Base-by-base conservation (phyloP, 164 flowering plant species). In the Liquidambar formosana region DNA sequence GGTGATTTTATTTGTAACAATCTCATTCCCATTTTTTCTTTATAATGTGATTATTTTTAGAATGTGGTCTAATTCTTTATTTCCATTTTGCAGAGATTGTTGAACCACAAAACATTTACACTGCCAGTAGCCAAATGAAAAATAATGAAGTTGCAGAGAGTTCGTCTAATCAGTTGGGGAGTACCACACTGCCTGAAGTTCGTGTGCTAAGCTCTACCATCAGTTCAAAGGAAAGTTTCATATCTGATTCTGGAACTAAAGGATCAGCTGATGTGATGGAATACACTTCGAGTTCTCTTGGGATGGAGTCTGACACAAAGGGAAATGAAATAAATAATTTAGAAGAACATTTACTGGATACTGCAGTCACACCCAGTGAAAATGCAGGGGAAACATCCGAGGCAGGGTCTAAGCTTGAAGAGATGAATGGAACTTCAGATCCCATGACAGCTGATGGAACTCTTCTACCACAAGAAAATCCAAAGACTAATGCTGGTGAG, bases 41-140 rank as follows among this genome's bases (percentile, higher is more conserved):
- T 25, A 22, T 18, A 45, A 15, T 15, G 6, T 43, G 43, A 10
- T 13, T 61, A 47, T 10, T 62, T 23, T 41, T 51, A 16, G 58
- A 60, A 27, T 38, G 27, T 44, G 19, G 48, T 18, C 13, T 47
- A 33, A 33, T 33, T n/a, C n/a, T n/a, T n/a, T n/a, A 21, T 65
- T 45, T 45, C 14, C n/a, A 21, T 28, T 57, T 13, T n/a, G 71
- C 73, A 79, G 83, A 59, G 71, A 41, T 48, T 3, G 45, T 1
- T 57, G 45, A 52, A 63, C 58, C 69, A 48, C 15, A 53, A 26
- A 33, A 21, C 14, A 54, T 23, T 57, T 49, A 68, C 65, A 14
- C 47, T 14, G 22, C 58, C 10, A 38, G 28, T 57, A 56, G 25
- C 66, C 70, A 44, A 71, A 22, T 73, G 38, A 67, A 64, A 71